Evolutionary conservation across 495 filamentous ascomycete species (phyloP).

Genomic region (Penicillium chermesinum): DNA sequence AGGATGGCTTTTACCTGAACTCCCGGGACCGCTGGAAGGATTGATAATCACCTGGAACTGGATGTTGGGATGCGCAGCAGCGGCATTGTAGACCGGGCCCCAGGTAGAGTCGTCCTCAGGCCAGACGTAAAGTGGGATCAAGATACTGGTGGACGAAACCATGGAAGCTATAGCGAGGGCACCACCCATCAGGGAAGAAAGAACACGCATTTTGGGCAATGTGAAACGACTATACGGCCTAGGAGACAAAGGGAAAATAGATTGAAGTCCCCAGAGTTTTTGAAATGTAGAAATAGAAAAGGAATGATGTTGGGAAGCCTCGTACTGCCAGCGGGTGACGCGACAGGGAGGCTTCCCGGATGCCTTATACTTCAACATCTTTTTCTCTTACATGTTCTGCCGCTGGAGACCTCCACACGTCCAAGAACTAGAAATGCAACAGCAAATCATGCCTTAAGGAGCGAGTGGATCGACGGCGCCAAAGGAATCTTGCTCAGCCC

Average conservation of each 20-base stretch:
- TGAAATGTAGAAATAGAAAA: not conserved
- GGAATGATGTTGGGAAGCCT: not conserved
- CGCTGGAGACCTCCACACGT: not conserved
- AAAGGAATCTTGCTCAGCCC: not conserved
- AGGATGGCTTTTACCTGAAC: constrained; percentile 18
- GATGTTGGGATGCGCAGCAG: constrained; percentile 29
- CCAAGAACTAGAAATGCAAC: not conserved
- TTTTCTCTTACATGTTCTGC: not conserved
- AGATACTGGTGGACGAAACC: constrained; percentile 17
- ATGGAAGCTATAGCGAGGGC: constrained; percentile 10
- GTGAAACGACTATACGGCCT: constrained; percentile 1
- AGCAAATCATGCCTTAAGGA: too few relatives aligned
- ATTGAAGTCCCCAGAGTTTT: constrained; percentile 1
- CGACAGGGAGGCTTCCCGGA: not conserved
- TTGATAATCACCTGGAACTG: constrained; percentile 44
- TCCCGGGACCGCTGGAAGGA: constrained; percentile 43
- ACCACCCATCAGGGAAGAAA: constrained; percentile 7
- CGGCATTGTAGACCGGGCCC: constrained; percentile 34
- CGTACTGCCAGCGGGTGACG: not conserved
- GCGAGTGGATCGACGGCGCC: not conserved
- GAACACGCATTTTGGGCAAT: constrained; percentile 7
- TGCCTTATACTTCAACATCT: not conserved
- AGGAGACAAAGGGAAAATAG: constrained; percentile 8
- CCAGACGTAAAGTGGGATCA: constrained; percentile 49
- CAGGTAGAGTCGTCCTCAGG: constrained; percentile 38